Conservation (phyloP, 2,329 filamentous ascomycete genomes). For the Karstenula rhodostoma region DNA sequence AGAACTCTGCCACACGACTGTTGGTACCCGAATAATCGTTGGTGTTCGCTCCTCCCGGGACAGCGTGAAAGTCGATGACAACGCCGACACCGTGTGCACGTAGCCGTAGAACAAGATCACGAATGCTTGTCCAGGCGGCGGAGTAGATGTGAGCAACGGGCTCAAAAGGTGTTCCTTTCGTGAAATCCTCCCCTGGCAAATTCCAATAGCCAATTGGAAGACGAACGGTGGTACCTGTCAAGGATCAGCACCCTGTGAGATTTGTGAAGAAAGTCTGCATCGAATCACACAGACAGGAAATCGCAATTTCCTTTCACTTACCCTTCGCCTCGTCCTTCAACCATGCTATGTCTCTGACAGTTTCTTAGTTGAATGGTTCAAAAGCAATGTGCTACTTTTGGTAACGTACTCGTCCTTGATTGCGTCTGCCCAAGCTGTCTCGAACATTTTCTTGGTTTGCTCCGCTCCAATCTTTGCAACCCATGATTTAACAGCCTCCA, state of each 20-base stretch:
- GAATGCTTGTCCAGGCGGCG: slow-evolving; percentile 62
- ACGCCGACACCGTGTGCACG: slow-evolving; percentile 61
- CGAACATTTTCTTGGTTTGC: slow-evolving; percentile 59
- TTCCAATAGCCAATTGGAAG: slow-evolving; percentile 68
- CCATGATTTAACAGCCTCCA: slow-evolving; percentile 60
- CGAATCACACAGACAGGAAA: neutral
- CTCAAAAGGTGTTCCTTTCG: slow-evolving; percentile 61
- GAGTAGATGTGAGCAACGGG: slow-evolving; percentile 58
- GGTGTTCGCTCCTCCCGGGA: slow-evolving; percentile 66
- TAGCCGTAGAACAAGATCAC: slow-evolving; percentile 56
- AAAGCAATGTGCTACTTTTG: neutral
- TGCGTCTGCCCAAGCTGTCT: slow-evolving; percentile 62
- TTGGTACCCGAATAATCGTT: slow-evolving; percentile 66
- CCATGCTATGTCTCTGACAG: slow-evolving; percentile 58
- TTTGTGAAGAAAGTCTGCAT: neutral
- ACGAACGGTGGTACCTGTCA: slow-evolving; percentile 60
- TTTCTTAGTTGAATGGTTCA: neutral
- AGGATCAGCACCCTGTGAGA: neutral
- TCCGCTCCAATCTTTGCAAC: slow-evolving; percentile 58
- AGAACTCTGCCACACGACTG: slow-evolving; percentile 60
- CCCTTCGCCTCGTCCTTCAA: slow-evolving; percentile 61
- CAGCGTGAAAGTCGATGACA: slow-evolving; percentile 66
- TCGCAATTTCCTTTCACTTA: slow-evolving; percentile 18
- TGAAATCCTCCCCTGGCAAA: slow-evolving; percentile 59
- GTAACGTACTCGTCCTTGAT: slow-evolving; percentile 52